Base-by-base conservation (phyloP, 2,329 filamentous ascomycete genomes). In the Fusarium cicatricum region DNA sequence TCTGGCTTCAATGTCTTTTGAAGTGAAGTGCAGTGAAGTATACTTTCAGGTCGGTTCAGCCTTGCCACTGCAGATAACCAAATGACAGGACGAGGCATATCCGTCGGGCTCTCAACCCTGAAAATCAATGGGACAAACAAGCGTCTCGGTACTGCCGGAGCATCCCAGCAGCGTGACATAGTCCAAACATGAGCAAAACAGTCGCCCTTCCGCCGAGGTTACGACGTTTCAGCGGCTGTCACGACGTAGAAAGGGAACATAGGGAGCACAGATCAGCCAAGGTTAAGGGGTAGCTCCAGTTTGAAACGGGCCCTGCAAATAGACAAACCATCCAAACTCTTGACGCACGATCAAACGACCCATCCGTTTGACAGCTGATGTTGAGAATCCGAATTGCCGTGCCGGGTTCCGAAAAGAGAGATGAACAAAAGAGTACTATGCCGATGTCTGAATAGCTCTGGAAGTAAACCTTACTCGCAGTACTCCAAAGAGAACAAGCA, bases 221-320 rank as follows among this genome's bases (percentile, higher is more conserved):
- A 45, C 29, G 42, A 19, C 31, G 56, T 62, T 55, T 49, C 29
- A 55, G 38, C 14, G 26, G 33, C 16, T 11, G 23, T n/a, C n/a
- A 31, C 16, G 23, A 32, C 31, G 14, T n/a, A 14, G 31, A 42
- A 8, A 26, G 43, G 14, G 38, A 29, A 26, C 33, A n/a, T 29
- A 37, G 12, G 32, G 32, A 46, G 32, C 15, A 29, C 17, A 12
- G 15, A 36, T 26, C 28, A 15, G 43, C 9, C 15, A 29, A 36
- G 23, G 15, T 10, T 8, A 26, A 26, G 23, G 23, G 23, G 9
- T 26, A 10, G 23, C 23, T 26, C 23, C 16, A 19, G 17, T 29
- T 6, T 37, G 7, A 15, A 33, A 41, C 29, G 32, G 28, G 31
- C 5, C 23, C 23, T 26, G 23, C 9, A 26, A 26, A 26, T 4